Base-by-base conservation (phyloP, 2,329 filamentous ascomycete genomes). In the Talaromyces sp. region DNA sequence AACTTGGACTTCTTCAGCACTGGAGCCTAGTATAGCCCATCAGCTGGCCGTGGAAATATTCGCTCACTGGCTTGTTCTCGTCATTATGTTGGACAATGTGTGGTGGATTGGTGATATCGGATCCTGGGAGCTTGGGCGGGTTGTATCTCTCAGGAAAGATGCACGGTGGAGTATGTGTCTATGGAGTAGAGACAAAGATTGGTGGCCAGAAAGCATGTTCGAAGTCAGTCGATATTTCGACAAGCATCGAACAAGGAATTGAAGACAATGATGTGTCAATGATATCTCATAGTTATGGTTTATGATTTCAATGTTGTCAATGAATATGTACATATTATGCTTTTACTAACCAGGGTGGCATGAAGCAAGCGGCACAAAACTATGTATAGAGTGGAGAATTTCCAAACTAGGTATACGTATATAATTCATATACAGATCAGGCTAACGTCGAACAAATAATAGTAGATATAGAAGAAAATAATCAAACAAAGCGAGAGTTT, bases 61-160 rank as follows among this genome's bases (percentile, higher is more conserved):
- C 53, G 68, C 73, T 1, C 69, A 74, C 64, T 75, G 70, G 67
- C 67, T 74, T 61, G 69, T 72, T 0, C 59, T 75, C 14, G 64
- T 74, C 14, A 67, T 69, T 58, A 62, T 70, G 38, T 52, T 72
- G 29, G 68, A 68, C 31, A 66, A 68, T n/a, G 66, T 74, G 41
- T 75, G 73, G 73, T 74, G 73, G 73, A 67, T 73, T 54, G 58
- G 62, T 19, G 66, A 64, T 26, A 71, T 71, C 58, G 68, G 68
- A 21, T 46, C 64, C 14, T 69, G 68, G 66, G 66, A 70, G 17
- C 58, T 70, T 14, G 62, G 64, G 2, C 67, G 66, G 31, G 55
- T 70, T 13, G 58, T 69, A n/a, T 58, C 63, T 5, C 62, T 67
- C 29, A 65, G 64, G 54, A 67, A 65, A 52, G 19, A 55, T 32